Base-by-base conservation (phyloP, 2,329 filamentous ascomycete genomes). In the Cordyceps pruinosa region DNA sequence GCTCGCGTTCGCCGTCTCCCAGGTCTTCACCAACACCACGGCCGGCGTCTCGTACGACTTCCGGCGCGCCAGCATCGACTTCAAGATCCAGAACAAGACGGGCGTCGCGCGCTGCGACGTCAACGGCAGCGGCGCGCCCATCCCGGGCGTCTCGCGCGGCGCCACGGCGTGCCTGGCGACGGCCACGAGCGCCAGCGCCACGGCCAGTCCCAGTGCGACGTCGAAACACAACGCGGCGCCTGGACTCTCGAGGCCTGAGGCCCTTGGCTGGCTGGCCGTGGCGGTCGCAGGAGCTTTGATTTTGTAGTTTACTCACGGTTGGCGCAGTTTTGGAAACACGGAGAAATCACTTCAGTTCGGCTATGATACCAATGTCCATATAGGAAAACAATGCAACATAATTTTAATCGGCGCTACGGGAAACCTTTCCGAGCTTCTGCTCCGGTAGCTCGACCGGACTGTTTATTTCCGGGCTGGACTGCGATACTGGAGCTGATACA, bases 301-400 rank as follows among this genome's bases (percentile, higher is more conserved):
- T 44, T 42, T 53, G 39, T 53, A 53, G 15, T 32, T 35, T 13
- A 32, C 28, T 8, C 37, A 45, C 21, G 32, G 47, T 37, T 37
- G 50, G 25, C 39, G 50, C 39, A 44, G 19, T 26, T 44, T 53
- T 53, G 50, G 39, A 32, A 53, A 34, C 21, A 12, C 26, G 37
- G 37, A 53, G 23, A 39, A 15, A 34, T 37, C 19, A 21, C 39
- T 44, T 53, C 19, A 25, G 34, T 39, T 28, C 15, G 35, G 50
- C 49, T 23, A 53, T 53, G 50, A 53, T 53, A 53, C 50, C 50
- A 53, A 34, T 53, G 37, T 53, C 10, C 8, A 42, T 53, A 53
- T 44, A 53, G 15, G 30, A 32, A 45, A 17, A 35, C 15, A 51
- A 41, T 28, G 10, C 32, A 50, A 26, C 3, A 19, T 39, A 26